Conservation (phyloP, 371 early-diverging fungal species). For the Synchytrium microbalum region DNA sequence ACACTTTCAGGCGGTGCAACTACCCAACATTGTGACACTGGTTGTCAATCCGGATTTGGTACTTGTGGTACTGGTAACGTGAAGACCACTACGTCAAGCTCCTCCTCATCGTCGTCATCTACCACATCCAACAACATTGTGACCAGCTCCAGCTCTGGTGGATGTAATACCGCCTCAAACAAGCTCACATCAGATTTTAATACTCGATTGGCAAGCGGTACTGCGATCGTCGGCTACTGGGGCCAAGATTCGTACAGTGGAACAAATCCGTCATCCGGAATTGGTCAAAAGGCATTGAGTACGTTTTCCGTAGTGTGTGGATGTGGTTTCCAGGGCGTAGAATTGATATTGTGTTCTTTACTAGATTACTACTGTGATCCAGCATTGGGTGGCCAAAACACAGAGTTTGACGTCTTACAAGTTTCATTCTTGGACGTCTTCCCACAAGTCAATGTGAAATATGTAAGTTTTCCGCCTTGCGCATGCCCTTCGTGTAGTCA, state of each 20-base stretch:
- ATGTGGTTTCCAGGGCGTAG: too few relatives aligned
- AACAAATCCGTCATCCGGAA: too few relatives aligned
- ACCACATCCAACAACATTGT: too few relatives aligned
- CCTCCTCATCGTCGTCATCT: background rate
- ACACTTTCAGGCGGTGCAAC: background rate
- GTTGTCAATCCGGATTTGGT: background rate
- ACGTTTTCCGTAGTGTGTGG: too few relatives aligned
- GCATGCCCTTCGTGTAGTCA: conserved; percentile 8
- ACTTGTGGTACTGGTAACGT: background rate
- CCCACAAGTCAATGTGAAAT: background rate
- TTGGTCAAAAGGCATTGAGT: too few relatives aligned
- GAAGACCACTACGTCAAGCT: background rate
- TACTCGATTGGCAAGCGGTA: background rate
- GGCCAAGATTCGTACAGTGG: conserved; percentile 2
- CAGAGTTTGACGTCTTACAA: background rate
- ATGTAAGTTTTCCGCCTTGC: background rate
- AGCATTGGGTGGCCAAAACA: background rate
- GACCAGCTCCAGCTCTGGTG: too few relatives aligned
- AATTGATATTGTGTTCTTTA: too few relatives aligned
- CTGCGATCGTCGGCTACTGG: background rate
- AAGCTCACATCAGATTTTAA: too few relatives aligned
- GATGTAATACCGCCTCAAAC: too few relatives aligned
- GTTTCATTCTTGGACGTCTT: background rate
- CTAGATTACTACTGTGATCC: background rate
- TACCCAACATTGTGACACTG: background rate